Evolutionary conservation across 2,329 filamentous ascomycete genomes (phyloP), one percentile per base, ranked within the genome.

Genomic region (Truncatella angustata): DNA sequence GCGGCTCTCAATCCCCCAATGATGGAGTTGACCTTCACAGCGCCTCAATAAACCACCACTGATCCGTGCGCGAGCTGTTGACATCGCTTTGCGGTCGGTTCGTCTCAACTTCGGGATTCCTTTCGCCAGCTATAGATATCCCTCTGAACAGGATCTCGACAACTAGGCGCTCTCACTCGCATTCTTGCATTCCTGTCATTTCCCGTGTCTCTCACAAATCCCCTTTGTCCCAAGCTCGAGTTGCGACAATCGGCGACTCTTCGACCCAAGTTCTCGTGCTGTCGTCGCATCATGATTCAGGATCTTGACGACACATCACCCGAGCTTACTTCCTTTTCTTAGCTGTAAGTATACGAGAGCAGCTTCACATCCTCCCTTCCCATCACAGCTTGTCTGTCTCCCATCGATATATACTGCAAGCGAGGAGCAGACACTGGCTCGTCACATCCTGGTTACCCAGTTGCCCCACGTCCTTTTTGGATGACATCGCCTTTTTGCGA

Each of bases 311-410:
- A 40, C 49, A 56, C 62, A 60, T 54, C 59, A 54, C 61, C 64
- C 56, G 56, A 60, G 58, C 58, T 61, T 57, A 63, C 61, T 57
- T 59, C 65, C 58, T 67, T 65, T 55, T 71, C 63, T 63, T 74
- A 74, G 69, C 71, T 69, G 72, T 74, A 61, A 68, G 70, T 66
- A 26, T n/a, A n/a, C n/a, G n/a, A n/a, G n/a, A n/a, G n/a, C n/a
- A n/a, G n/a, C n/a, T n/a, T n/a, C n/a, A n/a, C n/a, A n/a, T n/a
- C n/a, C n/a, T n/a, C n/a, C n/a, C 21, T 12, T 49, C 39, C 52
- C 47, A 40, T 54, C 14, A 20, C n/a, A 11, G 40, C 21, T 11
- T 18, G n/a, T n/a, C n/a, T n/a, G n/a, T n/a, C n/a, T n/a, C n/a
- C n/a, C n/a, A n/a, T n/a, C n/a, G n/a, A n/a, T n/a, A n/a, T n/a